Evolutionary conservation across 345 rosid species (phyloP), one percentile per base, ranked within the genome.

Genomic region (Angophora floribunda): DNA sequence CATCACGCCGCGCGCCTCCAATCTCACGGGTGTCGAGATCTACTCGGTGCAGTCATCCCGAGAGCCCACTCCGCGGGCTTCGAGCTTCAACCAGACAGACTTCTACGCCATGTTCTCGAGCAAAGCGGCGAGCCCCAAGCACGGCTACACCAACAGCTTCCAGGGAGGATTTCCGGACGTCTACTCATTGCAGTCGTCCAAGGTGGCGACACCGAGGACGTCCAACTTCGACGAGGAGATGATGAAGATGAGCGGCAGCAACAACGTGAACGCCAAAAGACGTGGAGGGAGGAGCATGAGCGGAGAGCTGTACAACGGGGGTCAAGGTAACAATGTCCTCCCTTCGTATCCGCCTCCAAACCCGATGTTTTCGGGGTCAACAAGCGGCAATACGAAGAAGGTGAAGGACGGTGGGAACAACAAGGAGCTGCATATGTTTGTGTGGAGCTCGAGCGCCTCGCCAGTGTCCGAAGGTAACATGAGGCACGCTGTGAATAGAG

Each of bases 31-130:
- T 3, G 97, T 95, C 2, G 99, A 96, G 91, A 96, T 96, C 45
- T 96, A 95, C 88, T 95, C 98, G 1, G 95, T 94, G 30, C 97
- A 95, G 88, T 95, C 99, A 0, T 96, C 99, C 1, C 85, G 98
- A 51, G 98, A 95, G 87, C 99, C 98, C 22, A 95, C 99, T 9
- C 99, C 99, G 4, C 93, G 99, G 86, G 98, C 97, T 44, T 96
- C 99, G 3, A 96, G 99, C 90, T 96, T 96, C 87, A 96, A 96
- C 86, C 99, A 96, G 86, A 91, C 94, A 2, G 98, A 96, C 87
- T 96, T 95, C 87, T 95, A 96, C 87, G 97, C 99, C 22, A 96
- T 96, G 99, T 96, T 96, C 82, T 92, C 95, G 2, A 94, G 97
- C 89, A 96, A 96, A 89, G 95, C 95, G 10, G 94, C 96, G 4